Evolutionary conservation across 2,329 filamentous ascomycete species (phyloP).

Genomic region (Exophiala spinifera): DNA sequence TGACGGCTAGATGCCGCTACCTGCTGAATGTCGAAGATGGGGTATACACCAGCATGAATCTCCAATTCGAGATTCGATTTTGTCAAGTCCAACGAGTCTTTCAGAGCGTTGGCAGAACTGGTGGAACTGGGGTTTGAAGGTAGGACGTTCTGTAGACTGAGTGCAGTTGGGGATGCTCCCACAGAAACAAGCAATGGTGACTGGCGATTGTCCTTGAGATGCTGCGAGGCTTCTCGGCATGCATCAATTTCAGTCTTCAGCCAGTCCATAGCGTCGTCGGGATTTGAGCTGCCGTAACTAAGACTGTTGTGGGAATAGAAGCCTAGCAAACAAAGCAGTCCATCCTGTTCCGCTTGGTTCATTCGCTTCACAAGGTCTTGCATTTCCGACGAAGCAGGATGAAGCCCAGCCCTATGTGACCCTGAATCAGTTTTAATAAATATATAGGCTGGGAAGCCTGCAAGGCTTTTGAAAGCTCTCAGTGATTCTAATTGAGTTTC

Average conservation of each 20-base stretch:
- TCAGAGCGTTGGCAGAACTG: slow-evolving; percentile 19
- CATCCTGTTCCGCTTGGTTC: slow-evolving; percentile 29
- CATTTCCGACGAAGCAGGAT: slow-evolving; percentile 46
- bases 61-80: slow-evolving; percentile 54
- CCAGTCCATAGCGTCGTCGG: slow-evolving; percentile 57
- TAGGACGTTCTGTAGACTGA: slow-evolving; percentile 60
- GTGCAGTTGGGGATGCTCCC: slow-evolving; percentile 73
- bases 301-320: slow-evolving; percentile 73
- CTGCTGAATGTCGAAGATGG: slow-evolving; percentile 74
- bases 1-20: slow-evolving; percentile 65
- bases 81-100: slow-evolving; percentile 22
- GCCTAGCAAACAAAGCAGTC: slow-evolving; percentile 51
- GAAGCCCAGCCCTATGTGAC: slow-evolving; percentile 66
- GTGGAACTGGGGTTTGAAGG: slow-evolving; percentile 29
- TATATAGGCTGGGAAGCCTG: slow-evolving; percentile 51
- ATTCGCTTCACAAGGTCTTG: slow-evolving; percentile 33
- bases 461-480: slow-evolving; percentile 42
- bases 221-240: slow-evolving; percentile 35
- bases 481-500: slow-evolving; percentile 56
- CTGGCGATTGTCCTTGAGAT: slow-evolving; percentile 23
- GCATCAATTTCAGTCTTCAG: slow-evolving; percentile 59
- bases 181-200: slow-evolving; percentile 59
- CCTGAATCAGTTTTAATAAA: slow-evolving; percentile 76
- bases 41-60: slow-evolving; percentile 74
- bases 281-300: slow-evolving; percentile 59